Conservation (phyloP, 768 basidiomycete genomes). For the Serpula lacrymans region DNA sequence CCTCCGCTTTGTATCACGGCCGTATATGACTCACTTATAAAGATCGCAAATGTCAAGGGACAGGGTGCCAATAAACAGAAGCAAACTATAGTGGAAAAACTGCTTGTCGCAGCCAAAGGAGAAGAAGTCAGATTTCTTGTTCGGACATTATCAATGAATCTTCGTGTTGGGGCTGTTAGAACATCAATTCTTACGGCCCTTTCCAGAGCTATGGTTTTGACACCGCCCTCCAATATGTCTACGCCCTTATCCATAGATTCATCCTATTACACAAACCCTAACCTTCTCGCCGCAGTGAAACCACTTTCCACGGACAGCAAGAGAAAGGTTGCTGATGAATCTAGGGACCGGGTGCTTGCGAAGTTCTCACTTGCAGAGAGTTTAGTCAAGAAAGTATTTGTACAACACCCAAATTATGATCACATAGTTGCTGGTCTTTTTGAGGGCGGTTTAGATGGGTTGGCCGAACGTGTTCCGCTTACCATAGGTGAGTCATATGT, state of each 20-base stretch:
- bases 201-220: slow-evolving; percentile 73
- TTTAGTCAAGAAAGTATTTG: slow-evolving; percentile 68
- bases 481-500: slow-evolving; percentile 68
- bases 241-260: slow-evolving; percentile 18
- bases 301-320: slow-evolving; percentile 17
- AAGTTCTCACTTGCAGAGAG: slow-evolving; percentile 58
- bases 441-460: slow-evolving; percentile 54
- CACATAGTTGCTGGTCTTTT: slow-evolving; percentile 63
- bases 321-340: slow-evolving; percentile 27
- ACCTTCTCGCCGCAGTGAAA: slow-evolving; percentile 16
- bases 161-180: slow-evolving; percentile 86
- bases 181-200: slow-evolving; percentile 78
- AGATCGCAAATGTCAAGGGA: slow-evolving; percentile 68
- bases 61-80: slow-evolving; percentile 74
- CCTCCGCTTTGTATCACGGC: slow-evolving; percentile 58
- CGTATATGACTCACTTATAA: slow-evolving; percentile 66
- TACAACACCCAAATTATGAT: slow-evolving; percentile 74
- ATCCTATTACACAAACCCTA: slow-evolving; percentile 23
- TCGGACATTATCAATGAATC: slow-evolving; percentile 67
- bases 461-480: slow-evolving; percentile 60
- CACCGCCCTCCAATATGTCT: slow-evolving; percentile 32
- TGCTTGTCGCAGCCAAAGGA: slow-evolving; percentile 80
- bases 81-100: slow-evolving; percentile 72
- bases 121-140: slow-evolving; percentile 87
- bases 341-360: slow-evolving; percentile 33